Evolutionary conservation across 2,329 filamentous ascomycete species (phyloP).

Genomic region (Pseudofabraea citricarpa): DNA sequence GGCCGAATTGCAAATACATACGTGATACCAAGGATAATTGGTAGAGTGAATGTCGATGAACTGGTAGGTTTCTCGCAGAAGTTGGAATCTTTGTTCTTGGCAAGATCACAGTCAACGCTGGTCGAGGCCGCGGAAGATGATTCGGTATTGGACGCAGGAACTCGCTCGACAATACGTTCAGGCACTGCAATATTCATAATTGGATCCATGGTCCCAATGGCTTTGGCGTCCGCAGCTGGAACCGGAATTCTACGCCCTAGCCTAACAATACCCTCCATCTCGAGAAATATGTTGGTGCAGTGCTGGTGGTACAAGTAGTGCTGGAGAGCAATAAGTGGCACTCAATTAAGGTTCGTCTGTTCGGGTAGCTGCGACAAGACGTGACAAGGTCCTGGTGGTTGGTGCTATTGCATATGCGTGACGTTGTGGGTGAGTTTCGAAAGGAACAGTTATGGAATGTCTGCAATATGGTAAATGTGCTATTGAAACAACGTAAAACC

Average conservation of each 20-base stretch:
- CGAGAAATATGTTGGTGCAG: slow-evolving; percentile 5
- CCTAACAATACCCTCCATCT: slow-evolving; percentile 23
- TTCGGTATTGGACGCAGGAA: slow-evolving; percentile 16
- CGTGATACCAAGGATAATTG: slow-evolving; percentile 66
- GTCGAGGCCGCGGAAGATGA: slow-evolving; percentile 17
- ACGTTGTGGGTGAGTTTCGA: slow-evolving; percentile 11
- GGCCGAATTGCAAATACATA: slow-evolving; percentile 41
- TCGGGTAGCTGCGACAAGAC: slow-evolving; percentile 14
- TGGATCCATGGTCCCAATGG: slow-evolving; percentile 18
- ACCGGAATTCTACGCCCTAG: slow-evolving; percentile 19
- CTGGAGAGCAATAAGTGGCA: background rate
- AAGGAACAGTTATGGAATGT: slow-evolving; percentile 3
- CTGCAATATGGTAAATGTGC: slow-evolving; percentile 9
- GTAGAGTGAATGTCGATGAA: slow-evolving; percentile 51
- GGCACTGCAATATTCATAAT: slow-evolving; percentile 20
- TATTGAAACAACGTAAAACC: slow-evolving; percentile 21
- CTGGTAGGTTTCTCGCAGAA: slow-evolving; percentile 57
- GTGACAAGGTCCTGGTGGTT: slow-evolving; percentile 7
- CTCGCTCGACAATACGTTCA: slow-evolving; percentile 18
- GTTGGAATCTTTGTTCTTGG: slow-evolving; percentile 29
- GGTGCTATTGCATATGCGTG: slow-evolving; percentile 5
- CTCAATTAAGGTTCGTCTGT: slow-evolving; percentile 2
- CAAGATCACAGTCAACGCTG: slow-evolving; percentile 4
- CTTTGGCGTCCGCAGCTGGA: slow-evolving; percentile 2
- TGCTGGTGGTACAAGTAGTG: slow-evolving; percentile 6